Evolutionary conservation across 1,284 basidiomycete species (phyloP).

Genomic region (Cryptococcus sp.): DNA sequence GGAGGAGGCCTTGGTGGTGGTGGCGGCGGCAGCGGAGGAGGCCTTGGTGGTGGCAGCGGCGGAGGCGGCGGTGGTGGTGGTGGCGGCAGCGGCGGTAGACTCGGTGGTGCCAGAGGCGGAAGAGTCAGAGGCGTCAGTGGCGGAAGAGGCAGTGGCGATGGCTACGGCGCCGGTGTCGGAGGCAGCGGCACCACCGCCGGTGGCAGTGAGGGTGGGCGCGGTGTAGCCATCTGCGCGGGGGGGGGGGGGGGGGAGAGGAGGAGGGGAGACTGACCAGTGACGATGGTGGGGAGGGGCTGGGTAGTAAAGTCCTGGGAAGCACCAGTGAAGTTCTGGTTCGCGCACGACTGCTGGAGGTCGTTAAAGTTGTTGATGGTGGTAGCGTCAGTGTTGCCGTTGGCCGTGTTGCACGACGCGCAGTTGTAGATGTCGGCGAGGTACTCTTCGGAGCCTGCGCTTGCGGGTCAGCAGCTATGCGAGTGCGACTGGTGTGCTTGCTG

Average conservation of each 20-base stretch:
- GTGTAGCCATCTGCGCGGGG: conserved; percentile 23
- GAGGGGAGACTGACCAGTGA: conserved; percentile 18
- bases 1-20: not conserved
- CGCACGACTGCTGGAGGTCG: conserved; percentile 39
- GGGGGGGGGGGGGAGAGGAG: not conserved
- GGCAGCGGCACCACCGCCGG: conserved; percentile 43
- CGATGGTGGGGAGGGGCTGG: conserved; percentile 25
- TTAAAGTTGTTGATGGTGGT: conserved; percentile 41
- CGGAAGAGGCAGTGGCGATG: conserved; percentile 10
- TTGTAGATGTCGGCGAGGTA: conserved; percentile 49
- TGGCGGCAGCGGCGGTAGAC: conserved; percentile 9
- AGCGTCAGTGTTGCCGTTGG: conserved; percentile 42
- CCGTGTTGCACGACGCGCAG: conserved; percentile 49
- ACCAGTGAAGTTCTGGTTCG: conserved; percentile 42
- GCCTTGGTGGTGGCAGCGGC: conserved; percentile 2
- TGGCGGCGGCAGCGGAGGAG: conserved; percentile 12
- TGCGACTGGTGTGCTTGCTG: not conserved
- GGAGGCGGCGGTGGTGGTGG: conserved; percentile 11
- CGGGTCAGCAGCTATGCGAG: conserved; percentile 1
- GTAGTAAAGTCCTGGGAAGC: conserved; percentile 33
- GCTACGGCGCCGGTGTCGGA: conserved; percentile 13
- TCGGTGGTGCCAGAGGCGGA: conserved; percentile 9
- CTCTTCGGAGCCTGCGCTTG: conserved; percentile 16
- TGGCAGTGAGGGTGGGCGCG: conserved; percentile 43
- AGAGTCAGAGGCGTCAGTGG: conserved; percentile 12